A percentile compares a stretch with the other conserved stretches of the same genome.
These are phyloP conservation scores for Hypoxylon fragiforme DNA, from an alignment of 495 filamentous ascomycete species.

Conservation along the genomic window DNA sequence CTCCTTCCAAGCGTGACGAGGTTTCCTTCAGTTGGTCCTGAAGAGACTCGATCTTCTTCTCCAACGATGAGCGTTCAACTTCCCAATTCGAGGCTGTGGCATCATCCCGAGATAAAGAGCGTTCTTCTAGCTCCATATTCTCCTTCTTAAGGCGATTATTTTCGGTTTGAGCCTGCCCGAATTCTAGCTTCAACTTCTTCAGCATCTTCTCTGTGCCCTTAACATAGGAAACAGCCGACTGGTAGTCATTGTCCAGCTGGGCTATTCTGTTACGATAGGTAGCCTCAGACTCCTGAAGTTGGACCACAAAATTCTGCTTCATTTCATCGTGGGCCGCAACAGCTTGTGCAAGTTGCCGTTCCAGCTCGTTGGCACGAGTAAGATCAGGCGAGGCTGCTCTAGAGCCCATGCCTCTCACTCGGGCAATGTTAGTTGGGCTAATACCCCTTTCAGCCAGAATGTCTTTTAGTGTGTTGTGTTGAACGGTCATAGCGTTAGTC, in stretches of 20 bases:
- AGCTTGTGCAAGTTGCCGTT: constrained; percentile 81
- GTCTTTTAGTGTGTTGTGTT: constrained; percentile 88
- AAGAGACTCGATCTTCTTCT: constrained; percentile 65
- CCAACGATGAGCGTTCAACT: constrained; percentile 68
- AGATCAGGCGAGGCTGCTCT: constrained; percentile 82
- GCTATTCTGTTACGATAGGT: constrained; percentile 89
- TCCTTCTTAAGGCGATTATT: constrained; percentile 83
- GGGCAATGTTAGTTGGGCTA: constrained; percentile 60
- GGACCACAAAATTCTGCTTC: constrained; percentile 71
- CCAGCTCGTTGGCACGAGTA: constrained; percentile 80
- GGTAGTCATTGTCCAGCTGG: constrained; percentile 93
- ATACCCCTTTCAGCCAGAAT: constrained; percentile 86
- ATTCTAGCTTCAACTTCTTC: constrained; percentile 96
- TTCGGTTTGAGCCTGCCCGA: constrained; percentile 82
- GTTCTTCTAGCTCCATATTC: constrained; percentile 62
- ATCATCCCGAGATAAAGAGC: constrained; percentile 45
- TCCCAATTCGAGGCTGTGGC: constrained; percentile 69
- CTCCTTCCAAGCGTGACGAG: constrained; percentile 67
- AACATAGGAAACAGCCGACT: constrained; percentile 99
- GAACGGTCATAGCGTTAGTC: constrained; percentile 84
- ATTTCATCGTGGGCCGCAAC: constrained; percentile 81
- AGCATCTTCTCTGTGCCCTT: constrained; percentile 99
- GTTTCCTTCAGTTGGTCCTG: constrained; percentile 68
- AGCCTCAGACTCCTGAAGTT: constrained; percentile 79
- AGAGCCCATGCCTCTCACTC: constrained; percentile 53